phyloP scores from a whole-genome alignment of 2,329 filamentous ascomycete species.

The Simplicillium aogashimaense region DNA sequence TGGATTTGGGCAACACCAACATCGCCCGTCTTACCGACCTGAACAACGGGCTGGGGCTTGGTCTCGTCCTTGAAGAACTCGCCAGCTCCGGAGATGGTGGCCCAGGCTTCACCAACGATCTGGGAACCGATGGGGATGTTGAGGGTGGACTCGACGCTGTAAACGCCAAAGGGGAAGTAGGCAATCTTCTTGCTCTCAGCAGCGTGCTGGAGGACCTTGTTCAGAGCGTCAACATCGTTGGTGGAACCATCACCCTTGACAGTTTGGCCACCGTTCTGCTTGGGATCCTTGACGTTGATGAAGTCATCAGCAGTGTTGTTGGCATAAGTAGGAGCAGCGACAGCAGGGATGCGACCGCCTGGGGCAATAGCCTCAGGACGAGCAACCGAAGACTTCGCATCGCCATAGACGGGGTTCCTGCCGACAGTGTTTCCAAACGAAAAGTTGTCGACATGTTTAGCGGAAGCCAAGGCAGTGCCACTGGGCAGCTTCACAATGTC shows the following conservation, averaged over 20 bases:
- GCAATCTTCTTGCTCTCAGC: slow-evolving; percentile 18
- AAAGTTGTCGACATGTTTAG: slow-evolving; percentile 25
- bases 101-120: slow-evolving; percentile 46
- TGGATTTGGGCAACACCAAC: slow-evolving; percentile 37
- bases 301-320: slow-evolving; percentile 16
- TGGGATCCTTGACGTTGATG: slow-evolving; percentile 26
- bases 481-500: slow-evolving; percentile 22
- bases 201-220: slow-evolving; percentile 24
- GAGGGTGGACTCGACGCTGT: slow-evolving; percentile 16
- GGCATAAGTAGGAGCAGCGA: slow-evolving; percentile 29
- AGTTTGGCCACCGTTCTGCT: slow-evolving; percentile 15
- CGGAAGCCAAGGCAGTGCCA: slow-evolving; percentile 18
- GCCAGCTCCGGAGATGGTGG: slow-evolving; percentile 38
- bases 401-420: slow-evolving; percentile 25
- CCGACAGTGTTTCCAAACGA: slow-evolving; percentile 31
- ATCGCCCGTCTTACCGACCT: slow-evolving; percentile 23
- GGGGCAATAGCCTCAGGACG: slow-evolving; percentile 25
- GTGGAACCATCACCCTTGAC: slow-evolving; percentile 26
- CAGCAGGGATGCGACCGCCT: slow-evolving; percentile 22
- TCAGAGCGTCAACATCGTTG: slow-evolving; percentile 27
- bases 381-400: slow-evolving; percentile 16
- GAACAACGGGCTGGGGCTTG: slow-evolving; percentile 33
- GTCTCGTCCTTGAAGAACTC: slow-evolving; percentile 28
- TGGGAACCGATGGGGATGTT: slow-evolving; percentile 27
- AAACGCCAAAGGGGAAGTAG: slow-evolving; percentile 19